Base-by-base conservation (phyloP, 306 rosid genomes). In the Malus asiatica region DNA sequence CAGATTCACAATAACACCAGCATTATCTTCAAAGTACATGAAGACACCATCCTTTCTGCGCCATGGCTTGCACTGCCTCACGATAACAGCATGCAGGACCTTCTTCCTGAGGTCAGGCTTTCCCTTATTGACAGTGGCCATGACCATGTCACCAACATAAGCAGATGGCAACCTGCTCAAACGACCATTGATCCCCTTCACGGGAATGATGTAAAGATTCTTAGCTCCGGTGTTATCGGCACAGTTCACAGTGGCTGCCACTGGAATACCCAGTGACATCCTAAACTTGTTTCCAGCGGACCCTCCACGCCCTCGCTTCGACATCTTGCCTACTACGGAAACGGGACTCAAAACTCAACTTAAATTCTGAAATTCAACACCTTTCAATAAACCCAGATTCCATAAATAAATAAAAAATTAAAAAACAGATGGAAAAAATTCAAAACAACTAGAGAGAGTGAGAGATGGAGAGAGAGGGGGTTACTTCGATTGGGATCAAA, bases 191-290 rank as follows among this genome's bases (percentile, higher is more conserved):
- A 86, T 88, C 10, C 89, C 88, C 79, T 86, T 87, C 48, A 87
- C 84, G 0, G 93, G 85, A 42, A 85, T 87, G 61, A 87, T 87
- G 84, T 88, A 88, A 2, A 84, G 80, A 62, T 90, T 88, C 88
- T 90, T 88, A 0, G 91, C 89, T 3, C 91, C 89, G 0, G 91
- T 85, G 81, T 89, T 88, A 73, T 85, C 91, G 3, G 90, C 93
- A 75, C 90, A 91, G 79, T 89, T 91, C 66, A 91, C 90, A 1
- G 87, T 83, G 32, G 93, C 96, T 58, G 92, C 91, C 90, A 89
- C 93, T 51, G 88, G 90, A 10, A 89, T 76, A 87, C 90, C 90
- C 82, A 86, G 93, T 63, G 90, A 89, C 94, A 89, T 91, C 75
- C 92, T 81, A 32, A 88, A 87, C 85, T 87, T 90, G 86, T 88